Conservation (phyloP, 2,329 filamentous ascomycete genomes). For the Trichophyton mentagrophytes region DNA sequence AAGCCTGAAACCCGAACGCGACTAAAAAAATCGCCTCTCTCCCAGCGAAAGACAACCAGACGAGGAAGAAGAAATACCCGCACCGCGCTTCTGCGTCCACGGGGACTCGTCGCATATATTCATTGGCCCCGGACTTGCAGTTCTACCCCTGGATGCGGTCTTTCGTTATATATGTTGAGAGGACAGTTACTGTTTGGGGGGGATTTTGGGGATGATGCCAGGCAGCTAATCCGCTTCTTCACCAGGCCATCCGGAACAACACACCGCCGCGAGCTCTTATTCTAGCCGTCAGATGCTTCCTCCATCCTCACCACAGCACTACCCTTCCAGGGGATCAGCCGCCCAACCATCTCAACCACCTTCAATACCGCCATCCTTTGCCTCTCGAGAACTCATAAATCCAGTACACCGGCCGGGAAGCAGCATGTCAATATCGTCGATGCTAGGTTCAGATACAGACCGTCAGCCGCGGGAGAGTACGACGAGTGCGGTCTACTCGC, state of each 20-base stretch:
- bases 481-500: constrained; percentile 37
- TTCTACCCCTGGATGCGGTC: not conserved
- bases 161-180: not conserved
- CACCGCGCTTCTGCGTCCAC: not conserved
- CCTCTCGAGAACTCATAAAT: constrained; percentile 40
- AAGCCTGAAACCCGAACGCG: constrained; percentile 16
- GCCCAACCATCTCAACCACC: constrained; percentile 28
- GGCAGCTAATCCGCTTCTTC: not conserved
- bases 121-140: not conserved
- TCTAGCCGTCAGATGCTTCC: constrained; percentile 38
- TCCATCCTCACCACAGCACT: constrained; percentile 39
- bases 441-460: constrained; percentile 47
- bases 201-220: too few species aligned
- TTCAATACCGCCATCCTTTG: constrained; percentile 26
- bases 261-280: constrained; percentile 21
- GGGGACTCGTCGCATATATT: not conserved
- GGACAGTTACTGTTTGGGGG: too few species aligned
- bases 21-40: not conserved
- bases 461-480: constrained; percentile 35
- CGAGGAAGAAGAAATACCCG: not conserved
- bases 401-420: constrained; percentile 43
- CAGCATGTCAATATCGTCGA: constrained; percentile 63
- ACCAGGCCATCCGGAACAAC: constrained; percentile 13
- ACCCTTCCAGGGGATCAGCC: constrained; percentile 30
- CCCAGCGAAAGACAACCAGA: not conserved